Evolutionary conservation across 2,329 filamentous ascomycete genomes (phyloP).

Genomic region (Cladosporium phlei): DNA sequence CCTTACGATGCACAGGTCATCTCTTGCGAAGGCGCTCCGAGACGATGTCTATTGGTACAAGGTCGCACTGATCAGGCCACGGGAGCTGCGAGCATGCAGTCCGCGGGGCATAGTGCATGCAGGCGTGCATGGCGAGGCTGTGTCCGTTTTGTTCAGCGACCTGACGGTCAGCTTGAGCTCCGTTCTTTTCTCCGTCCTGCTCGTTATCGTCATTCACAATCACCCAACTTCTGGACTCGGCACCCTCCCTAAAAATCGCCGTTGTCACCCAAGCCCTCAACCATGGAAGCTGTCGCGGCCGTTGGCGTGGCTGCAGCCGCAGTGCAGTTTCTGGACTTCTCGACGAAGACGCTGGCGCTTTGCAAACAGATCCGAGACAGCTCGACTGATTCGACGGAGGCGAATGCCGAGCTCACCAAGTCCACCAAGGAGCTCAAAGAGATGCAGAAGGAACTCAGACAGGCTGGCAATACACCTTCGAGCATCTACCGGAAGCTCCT

Average conservation of each 20-base stretch:
- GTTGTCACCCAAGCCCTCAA: too few species aligned
- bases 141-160: neutral
- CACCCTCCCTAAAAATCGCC: too few species aligned
- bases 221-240: too few species aligned
- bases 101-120: slow-evolving; percentile 2
- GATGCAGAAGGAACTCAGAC: neutral
- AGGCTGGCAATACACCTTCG: neutral
- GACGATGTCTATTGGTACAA: too few species aligned
- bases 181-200: too few species aligned
- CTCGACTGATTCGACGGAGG: neutral
- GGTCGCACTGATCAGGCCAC: too few species aligned
- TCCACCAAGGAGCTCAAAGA: neutral
- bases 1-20: too few species aligned
- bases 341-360: neutral
- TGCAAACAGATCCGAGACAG: slow-evolving; percentile 13
- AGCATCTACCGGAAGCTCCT: neutral
- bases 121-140: slow-evolving; percentile 6
- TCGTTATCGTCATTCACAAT: too few species aligned
- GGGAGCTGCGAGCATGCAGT: too few species aligned
- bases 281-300: neutral
- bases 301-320: slow-evolving; percentile 2
- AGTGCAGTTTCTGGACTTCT: slow-evolving; percentile 4
- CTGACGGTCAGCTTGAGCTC: neutral
- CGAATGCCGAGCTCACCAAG: neutral
- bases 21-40: too few species aligned